Percentiles rank a stretch among this genome's conserved stretches.
These are phyloP conservation scores for Salvia splendens DNA, from an alignment of 257 asterid genomes.

Conservation along the genomic window DNA sequence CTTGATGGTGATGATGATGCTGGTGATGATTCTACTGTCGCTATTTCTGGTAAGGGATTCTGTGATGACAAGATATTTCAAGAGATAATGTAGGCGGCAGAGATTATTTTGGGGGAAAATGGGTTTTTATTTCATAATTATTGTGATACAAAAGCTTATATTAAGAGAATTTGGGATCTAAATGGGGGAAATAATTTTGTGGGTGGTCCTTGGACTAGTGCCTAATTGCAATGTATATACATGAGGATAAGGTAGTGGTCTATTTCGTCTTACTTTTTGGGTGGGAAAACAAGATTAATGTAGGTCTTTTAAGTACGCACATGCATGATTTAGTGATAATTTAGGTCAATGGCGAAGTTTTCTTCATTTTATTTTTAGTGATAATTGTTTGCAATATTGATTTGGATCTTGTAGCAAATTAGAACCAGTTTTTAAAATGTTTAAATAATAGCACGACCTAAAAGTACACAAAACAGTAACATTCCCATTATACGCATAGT, in stretches of 20 bases:
- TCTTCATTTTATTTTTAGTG: not conserved
- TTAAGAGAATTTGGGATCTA: not conserved
- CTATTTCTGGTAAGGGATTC: conserved; percentile 30
- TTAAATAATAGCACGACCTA: too few relatives aligned
- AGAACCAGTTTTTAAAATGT: too few relatives aligned
- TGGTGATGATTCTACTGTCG: conserved; percentile 14
- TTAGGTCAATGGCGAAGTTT: not conserved
- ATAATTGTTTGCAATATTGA: too few relatives aligned
- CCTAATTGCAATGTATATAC: conserved; percentile 17
- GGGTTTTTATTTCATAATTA: not conserved
- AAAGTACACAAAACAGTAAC: too few relatives aligned
- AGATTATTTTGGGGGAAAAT: conserved; percentile 32
- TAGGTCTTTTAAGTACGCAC: not conserved
- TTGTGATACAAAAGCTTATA: not conserved
- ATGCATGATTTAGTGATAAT: not conserved
- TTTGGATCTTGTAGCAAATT: too few relatives aligned
- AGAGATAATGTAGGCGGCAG: conserved; percentile 53
- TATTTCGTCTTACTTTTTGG: not conserved
- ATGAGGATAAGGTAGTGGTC: not conserved
- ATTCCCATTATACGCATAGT: too few relatives aligned
- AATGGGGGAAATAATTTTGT: conserved; percentile 15
- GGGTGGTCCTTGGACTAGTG: conserved; percentile 26
- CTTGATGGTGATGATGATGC: conserved; percentile 27
- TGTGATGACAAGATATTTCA: conserved; percentile 38
- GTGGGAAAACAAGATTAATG: not conserved